Conservation (phyloP, 495 filamentous ascomycete genomes). For the Penicillium riverlandense region DNA sequence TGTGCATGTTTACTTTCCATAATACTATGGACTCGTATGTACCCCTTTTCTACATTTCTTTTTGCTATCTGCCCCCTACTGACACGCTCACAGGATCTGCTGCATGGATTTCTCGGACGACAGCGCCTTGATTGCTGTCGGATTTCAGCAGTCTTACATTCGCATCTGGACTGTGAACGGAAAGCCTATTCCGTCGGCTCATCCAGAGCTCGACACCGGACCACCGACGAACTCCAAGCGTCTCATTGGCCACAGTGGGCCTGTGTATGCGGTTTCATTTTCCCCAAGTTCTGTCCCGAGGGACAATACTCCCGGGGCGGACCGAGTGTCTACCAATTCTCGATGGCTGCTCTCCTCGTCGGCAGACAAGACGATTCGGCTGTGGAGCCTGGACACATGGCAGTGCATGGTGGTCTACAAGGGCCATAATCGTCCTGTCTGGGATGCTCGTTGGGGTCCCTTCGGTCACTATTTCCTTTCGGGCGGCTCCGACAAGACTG, state of each 20-base stretch:
- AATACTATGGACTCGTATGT: constrained; percentile 84
- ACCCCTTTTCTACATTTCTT: not conserved
- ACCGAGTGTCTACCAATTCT: constrained; percentile 50
- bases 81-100: constrained; percentile 54
- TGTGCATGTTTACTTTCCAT: constrained; percentile 96
- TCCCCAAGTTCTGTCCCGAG: constrained; percentile 62
- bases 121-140: constrained; percentile 72
- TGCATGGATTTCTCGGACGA: constrained; percentile 93
- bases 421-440: constrained; percentile 80
- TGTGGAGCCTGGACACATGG: constrained; percentile 91
- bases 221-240: constrained; percentile 63
- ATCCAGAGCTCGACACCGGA: constrained; percentile 30
- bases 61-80: constrained; percentile 8
- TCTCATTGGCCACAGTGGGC: constrained; percentile 83
- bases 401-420: constrained; percentile 88
- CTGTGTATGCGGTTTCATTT: constrained; percentile 85
- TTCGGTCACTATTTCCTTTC: constrained; percentile 94
- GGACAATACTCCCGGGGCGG: constrained; percentile 35
- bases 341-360: constrained; percentile 80
- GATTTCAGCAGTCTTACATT: constrained; percentile 89
- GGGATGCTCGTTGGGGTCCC: constrained; percentile 84
- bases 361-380: constrained; percentile 74
- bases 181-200: constrained; percentile 47
- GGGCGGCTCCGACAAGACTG: constrained; percentile 78
- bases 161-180: constrained; percentile 87